Base-by-base conservation (phyloP, 257 asterid species). In the Jacaranda copaia region DNA sequence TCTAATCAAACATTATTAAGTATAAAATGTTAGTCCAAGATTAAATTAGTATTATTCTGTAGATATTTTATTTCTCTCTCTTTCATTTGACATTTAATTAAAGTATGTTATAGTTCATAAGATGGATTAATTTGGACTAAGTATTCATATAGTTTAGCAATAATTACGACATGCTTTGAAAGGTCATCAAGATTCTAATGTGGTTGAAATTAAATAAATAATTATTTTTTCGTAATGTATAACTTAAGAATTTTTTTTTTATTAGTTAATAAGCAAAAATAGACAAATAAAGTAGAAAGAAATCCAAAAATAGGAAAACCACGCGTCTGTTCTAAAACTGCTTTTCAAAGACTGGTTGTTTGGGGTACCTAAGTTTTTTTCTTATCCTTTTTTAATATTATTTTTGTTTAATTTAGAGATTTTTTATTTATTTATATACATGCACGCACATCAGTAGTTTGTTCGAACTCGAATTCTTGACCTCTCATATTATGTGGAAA, bases 131-230 rank as follows among this genome's bases (percentile, higher is more conserved):
- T 67, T 45, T 46, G 8, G 11, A 19, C 2, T 46, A 20, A 51
- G 38, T 69, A 14, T 39, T 69, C 32, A 48, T 15, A 25, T 18
- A 43, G 74, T 45, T 9, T 49, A 46, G 60, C 35, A 63, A 32
- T 20, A 19, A 70, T n/a, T n/a, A 13, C 59, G 35, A 70, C 74
- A 52, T 65, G 53, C 52, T 40, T 65, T 25, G 32, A 8, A 42
- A 3, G 46, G 46, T 42, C 15, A 46, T 25, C 2, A 25, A 25
- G 32, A 25, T 25, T 25, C 59, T 1, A 53, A 53, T 53, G 4
- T 53, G 8, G 59, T 53, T 53, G 14, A 3, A 19, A 53, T 53
- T 6, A 53, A 13, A 13, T 3, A 13, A 53, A 45, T 45, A 45
- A 3, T 45, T 5, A 6, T 5, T 4, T 4, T 4, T 4, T 42